phyloP scores from a whole-genome alignment of 1,139 yeast species.

The Cylindricascospora bacillispora region DNA sequence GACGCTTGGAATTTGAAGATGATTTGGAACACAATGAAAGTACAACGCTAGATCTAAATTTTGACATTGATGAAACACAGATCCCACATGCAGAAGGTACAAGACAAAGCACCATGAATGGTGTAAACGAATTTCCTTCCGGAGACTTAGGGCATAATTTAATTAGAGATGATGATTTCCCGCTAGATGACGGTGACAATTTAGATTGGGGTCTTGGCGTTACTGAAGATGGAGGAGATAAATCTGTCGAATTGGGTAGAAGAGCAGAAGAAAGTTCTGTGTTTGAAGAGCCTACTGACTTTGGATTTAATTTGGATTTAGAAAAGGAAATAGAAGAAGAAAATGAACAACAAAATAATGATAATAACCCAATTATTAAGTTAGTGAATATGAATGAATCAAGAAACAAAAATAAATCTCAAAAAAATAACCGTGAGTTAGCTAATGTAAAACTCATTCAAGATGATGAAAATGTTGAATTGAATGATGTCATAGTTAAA shows the following conservation, averaged over 20 bases:
- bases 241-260: conserved; percentile 37
- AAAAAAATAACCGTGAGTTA: conserved; percentile 4
- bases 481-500: conserved; percentile 13
- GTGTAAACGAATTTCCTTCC: conserved; percentile 4
- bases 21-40: conserved; percentile 10
- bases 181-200: conserved; percentile 9
- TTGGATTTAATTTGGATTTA: conserved; percentile 23
- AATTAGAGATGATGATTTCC: conserved; percentile 10
- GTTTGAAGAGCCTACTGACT: conserved; percentile 15
- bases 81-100: conserved; percentile 36
- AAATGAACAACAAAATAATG: not conserved
- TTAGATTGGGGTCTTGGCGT: conserved; percentile 8
- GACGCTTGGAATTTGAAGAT: conserved; percentile 31
- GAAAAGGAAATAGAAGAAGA: not conserved
- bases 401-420: not conserved
- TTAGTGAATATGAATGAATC: not conserved
- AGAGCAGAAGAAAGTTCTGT: conserved; percentile 5
- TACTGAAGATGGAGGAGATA: conserved; percentile 26
- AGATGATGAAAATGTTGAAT: conserved; percentile 13
- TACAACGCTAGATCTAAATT: conserved; percentile 23
- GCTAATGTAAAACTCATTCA: conserved; percentile 15
- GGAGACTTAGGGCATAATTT: conserved; percentile 5
- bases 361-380: not conserved
- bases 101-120: conserved; percentile 32
- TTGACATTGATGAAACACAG: conserved; percentile 15